Evolutionary conservation across 2,329 filamentous ascomycete genomes (phyloP), one percentile per base, ranked within the genome.

Genomic region (Metarhizium anisopliae): DNA sequence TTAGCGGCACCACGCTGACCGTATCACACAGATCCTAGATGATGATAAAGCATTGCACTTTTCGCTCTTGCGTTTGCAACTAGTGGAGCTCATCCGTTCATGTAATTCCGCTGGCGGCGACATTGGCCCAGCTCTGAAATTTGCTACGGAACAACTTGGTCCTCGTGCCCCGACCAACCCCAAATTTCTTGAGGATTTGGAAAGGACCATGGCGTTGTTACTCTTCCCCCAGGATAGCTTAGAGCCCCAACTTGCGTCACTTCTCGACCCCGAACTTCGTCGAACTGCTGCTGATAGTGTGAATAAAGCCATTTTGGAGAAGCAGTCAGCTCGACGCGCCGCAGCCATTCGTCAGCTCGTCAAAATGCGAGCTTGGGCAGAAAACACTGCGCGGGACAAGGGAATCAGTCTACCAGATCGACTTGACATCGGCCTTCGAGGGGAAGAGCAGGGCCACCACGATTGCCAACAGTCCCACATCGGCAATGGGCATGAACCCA

Each of bases 181-280:
- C 4, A 83, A 87, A 49, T 97, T 96, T 61, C 78, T 96, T 13
- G 83, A 87, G 60, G 91, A 95, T 59, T 78, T 99, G 11, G 94
- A 99, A 71, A 83, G 86, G 67, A 96, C 94, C 0, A 96, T 99
- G 86, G 87, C 90, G 0, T 79, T 99, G 45, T 77, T 99, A 43
- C 87, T 99, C 47, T 96, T 96, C 63, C 85, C 90, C 1, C 80
- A 83, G n/a, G 88, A 94, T 54, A 86, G 83, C 53, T 79, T 96
- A 42, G 83, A 89, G 49, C 85, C 89, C 2, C 84, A 89, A 51
- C 77, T 96, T 36, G 84, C 86, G 42, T 83, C 83, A 50, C 77
- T 99, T 32, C 76, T 99, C 18, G 82, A 95, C 61, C 89, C 92
- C 2, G 81, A 84, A 51, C 78, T 97, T 49, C 85, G 94, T 59